Evolutionary conservation across 257 asterid species (phyloP).

Genomic region (Capsicum baccatum): DNA sequence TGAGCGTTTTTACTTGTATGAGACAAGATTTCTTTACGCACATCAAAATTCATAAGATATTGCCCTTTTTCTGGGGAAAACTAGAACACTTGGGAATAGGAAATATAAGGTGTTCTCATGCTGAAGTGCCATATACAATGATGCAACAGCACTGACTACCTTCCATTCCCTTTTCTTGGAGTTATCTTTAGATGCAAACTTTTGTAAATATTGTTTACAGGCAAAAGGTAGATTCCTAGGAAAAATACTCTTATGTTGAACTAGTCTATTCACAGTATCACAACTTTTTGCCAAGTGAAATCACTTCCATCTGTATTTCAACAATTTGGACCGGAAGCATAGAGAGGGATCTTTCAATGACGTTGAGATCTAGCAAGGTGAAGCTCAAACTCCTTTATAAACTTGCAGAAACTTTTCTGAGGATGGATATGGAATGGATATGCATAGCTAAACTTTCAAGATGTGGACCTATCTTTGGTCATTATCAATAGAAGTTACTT

Average conservation of each 20-base stretch:
- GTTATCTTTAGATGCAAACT: neutral
- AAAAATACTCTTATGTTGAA: neutral
- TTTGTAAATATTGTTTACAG: neutral
- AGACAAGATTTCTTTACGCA: neutral
- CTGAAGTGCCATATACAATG: neutral
- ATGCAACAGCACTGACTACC: neutral
- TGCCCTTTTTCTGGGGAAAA: neutral
- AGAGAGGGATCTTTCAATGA: neutral
- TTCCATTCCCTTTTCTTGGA: neutral
- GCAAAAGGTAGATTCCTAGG: conserved; percentile 16
- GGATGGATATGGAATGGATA: neutral
- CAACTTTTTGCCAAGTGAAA: neutral
- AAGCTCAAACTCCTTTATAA: neutral
- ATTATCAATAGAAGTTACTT: conserved; percentile 6
- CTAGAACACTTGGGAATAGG: neutral
- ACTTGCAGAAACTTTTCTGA: neutral
- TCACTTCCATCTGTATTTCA: conserved; percentile 16
- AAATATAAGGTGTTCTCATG: neutral
- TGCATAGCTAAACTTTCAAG: neutral
- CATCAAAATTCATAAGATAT: neutral
- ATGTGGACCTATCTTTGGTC: conserved; percentile 4
- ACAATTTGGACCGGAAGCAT: neutral
- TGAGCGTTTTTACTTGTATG: neutral
- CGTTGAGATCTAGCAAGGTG: neutral
- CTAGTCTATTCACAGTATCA: neutral